These are phyloP conservation scores for Entomortierella chlamydospora DNA, from an alignment of 192 early-diverging fungal genomes.

Conservation along the genomic window DNA sequence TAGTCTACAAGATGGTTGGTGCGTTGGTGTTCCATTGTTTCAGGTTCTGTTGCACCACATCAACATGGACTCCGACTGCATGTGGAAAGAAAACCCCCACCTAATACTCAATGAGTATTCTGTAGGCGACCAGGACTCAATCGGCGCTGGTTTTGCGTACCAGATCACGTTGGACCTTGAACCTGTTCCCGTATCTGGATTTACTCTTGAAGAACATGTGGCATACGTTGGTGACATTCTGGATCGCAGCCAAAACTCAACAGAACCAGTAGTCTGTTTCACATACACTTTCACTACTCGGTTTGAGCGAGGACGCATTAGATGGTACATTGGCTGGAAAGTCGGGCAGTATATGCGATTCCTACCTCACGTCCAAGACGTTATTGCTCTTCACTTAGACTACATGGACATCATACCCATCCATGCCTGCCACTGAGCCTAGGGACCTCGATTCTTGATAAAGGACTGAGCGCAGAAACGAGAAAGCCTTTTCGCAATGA, in stretches of 20 bases:
- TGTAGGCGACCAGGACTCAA: constrained; percentile 32
- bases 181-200: constrained; percentile 26
- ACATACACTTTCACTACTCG: constrained; percentile 38
- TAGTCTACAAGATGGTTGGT: no score
- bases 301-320: constrained; percentile 21
- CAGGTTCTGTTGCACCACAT: no score
- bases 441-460: constrained; percentile 37
- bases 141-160: constrained; percentile 47
- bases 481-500: constrained; percentile 23
- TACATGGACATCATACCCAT: constrained; percentile 5
- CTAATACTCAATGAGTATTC: constrained; percentile 43
- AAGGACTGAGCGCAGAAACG: constrained; percentile 12
- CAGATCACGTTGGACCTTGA: constrained; percentile 24
- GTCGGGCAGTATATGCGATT: constrained; percentile 29
- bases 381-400: constrained; percentile 37
- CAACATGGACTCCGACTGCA: no score
- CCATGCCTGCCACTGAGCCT: constrained; percentile 29
- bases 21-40: no score
- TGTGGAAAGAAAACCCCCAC: no score
- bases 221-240: constrained; percentile 28
- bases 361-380: constrained; percentile 41
- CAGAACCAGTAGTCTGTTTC: constrained; percentile 24
- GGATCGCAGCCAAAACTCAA: constrained; percentile 33
- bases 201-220: neutral
- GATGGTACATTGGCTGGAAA: constrained; percentile 26